A percentile compares a stretch with the other conserved stretches of the same genome.
phyloP scores from a whole-genome alignment of 2,329 filamentous ascomycete species.

The Trichoderma asperellum region DNA sequence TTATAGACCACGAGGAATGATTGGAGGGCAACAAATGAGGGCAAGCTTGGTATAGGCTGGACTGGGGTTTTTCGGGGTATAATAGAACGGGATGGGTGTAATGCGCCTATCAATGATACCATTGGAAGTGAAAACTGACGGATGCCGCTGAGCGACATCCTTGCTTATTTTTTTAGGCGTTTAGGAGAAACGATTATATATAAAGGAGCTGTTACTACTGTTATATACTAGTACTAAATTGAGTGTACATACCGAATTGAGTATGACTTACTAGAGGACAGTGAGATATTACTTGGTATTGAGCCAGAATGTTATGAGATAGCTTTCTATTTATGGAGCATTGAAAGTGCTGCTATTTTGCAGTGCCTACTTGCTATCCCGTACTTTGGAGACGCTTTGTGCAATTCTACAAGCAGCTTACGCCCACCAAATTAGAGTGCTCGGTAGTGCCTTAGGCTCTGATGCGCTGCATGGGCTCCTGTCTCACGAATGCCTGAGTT shows the following conservation, averaged over 20 bases:
- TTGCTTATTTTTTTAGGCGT: not conserved
- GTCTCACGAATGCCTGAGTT: not conserved
- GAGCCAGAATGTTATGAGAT: not conserved
- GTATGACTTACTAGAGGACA: not conserved
- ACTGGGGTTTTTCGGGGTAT: not conserved
- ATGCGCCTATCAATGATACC: conserved; percentile 18
- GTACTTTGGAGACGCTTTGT: not conserved
- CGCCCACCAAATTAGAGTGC: not conserved
- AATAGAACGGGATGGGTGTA: conserved; percentile 7
- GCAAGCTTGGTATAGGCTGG: conserved; percentile 22
- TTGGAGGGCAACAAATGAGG: conserved; percentile 20
- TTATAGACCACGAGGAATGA: conserved; percentile 19
- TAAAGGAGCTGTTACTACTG: not conserved
- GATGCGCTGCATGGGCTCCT: not conserved
- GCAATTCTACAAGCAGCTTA: not conserved
- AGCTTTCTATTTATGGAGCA: not conserved
- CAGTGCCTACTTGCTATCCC: not conserved
- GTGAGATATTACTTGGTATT: not conserved
- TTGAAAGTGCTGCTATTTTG: not conserved
- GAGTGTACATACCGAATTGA: not conserved
- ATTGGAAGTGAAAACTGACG: conserved; percentile 16
- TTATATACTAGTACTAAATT: not conserved
- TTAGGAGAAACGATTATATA: not conserved
- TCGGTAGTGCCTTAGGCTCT: conserved; percentile 12
- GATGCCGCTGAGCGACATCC: conserved; percentile 21